phyloP scores from a whole-genome alignment of 305 asterid genomes.

The Vinca major region DNA sequence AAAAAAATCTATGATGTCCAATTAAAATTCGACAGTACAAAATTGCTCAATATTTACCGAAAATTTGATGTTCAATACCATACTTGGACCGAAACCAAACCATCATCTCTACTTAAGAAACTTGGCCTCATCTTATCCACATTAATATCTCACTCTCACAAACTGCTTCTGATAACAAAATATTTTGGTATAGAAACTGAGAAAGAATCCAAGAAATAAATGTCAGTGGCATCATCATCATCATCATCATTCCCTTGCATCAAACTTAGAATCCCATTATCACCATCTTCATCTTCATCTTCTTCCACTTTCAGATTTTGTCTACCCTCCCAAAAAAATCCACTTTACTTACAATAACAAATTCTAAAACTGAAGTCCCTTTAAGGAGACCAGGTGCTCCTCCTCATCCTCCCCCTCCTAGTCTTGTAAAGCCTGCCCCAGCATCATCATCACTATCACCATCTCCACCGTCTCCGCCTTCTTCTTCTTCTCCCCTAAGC shows the following conservation, averaged over 20 bases:
- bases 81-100: no score
- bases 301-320: conserved; percentile 41
- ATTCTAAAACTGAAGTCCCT: conserved; percentile 78
- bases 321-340: conserved; percentile 25
- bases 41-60: no score
- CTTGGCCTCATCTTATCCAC: conserved; percentile 46
- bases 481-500: conserved; percentile 32
- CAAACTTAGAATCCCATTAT: conserved; percentile 41
- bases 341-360: conserved; percentile 31
- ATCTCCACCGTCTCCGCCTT: conserved; percentile 26
- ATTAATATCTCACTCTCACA: conserved; percentile 23
- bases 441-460: no score
- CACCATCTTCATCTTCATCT: conserved; percentile 19
- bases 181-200: conserved; percentile 12
- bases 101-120: conserved; percentile 6
- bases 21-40: no score
- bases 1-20: no score
- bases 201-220: conserved; percentile 23
- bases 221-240: no score
- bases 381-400: conserved; percentile 73
- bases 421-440: conserved; percentile 66
- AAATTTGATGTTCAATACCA: no score
- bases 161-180: conserved; percentile 18
- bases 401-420: no score
- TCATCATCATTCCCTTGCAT: no score